These are phyloP conservation scores for Ogataea pini DNA, from an alignment of 805 yeast species.

Conservation along the genomic window DNA sequence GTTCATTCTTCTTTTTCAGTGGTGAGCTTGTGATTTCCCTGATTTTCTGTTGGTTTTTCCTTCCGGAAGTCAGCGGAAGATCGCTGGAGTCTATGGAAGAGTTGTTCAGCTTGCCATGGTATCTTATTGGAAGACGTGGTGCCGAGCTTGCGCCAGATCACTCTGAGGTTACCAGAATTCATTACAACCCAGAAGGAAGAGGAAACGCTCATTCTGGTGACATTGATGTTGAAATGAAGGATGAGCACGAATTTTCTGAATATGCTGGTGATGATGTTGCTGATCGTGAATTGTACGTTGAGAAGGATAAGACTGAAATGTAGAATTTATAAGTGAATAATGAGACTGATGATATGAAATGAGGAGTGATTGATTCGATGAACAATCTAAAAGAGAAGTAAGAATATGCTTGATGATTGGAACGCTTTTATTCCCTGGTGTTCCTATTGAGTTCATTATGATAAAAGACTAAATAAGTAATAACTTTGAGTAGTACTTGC, in stretches of 20 bases:
- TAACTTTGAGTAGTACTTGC: no score
- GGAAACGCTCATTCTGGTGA: slow-evolving; percentile 21
- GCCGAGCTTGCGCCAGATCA: slow-evolving; percentile 52
- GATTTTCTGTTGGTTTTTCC: slow-evolving; percentile 49
- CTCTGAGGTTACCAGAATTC: slow-evolving; percentile 21
- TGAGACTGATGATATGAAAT: not conserved
- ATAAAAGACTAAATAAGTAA: no score
- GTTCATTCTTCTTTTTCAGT: slow-evolving; percentile 53
- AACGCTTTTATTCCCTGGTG: no score
- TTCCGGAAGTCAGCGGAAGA: slow-evolving; percentile 53
- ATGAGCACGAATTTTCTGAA: slow-evolving; percentile 13
- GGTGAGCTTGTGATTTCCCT: slow-evolving; percentile 44
- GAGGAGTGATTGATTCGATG: no score
- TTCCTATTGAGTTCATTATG: no score
- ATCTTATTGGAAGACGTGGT: slow-evolving; percentile 56
- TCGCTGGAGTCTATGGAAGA: slow-evolving; percentile 55
- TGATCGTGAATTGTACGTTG: slow-evolving; percentile 10
- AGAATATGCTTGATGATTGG: no score
- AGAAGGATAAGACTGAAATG: not conserved
- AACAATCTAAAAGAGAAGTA: no score
- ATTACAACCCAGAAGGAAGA: slow-evolving; percentile 11
- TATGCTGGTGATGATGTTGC: slow-evolving; percentile 15
- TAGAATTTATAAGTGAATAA: not conserved
- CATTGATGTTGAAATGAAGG: slow-evolving; percentile 16
- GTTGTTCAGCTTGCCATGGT: slow-evolving; percentile 56